Conservation (phyloP, 805 yeast species). For the Yamadazyma insecticola region DNA sequence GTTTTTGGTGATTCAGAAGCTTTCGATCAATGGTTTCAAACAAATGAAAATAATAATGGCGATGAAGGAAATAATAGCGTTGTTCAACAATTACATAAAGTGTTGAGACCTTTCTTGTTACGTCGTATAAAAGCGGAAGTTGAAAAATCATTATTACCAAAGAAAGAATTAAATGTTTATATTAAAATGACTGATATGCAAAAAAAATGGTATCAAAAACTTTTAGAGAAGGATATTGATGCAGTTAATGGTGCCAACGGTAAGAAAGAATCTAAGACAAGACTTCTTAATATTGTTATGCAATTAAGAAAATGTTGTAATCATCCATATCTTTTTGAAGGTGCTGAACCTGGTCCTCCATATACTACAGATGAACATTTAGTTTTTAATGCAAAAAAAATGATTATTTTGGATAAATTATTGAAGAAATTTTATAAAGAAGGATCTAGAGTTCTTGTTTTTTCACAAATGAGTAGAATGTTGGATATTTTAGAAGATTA, state of each 20-base stretch:
- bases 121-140: conserved; percentile 78
- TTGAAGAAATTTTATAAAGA: conserved; percentile 57
- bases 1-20: conserved; percentile 69
- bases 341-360: conserved; percentile 90
- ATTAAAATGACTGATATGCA: conserved; percentile 79
- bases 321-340: conserved; percentile 81
- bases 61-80: conserved; percentile 30
- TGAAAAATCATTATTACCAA: conserved; percentile 73
- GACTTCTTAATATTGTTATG: conserved; percentile 77
- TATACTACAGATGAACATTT: conserved; percentile 81
- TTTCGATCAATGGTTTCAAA: conserved; percentile 70
- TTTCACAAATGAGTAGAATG: conserved; percentile 81
- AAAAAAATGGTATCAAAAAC: conserved; percentile 68
- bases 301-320: conserved; percentile 81
- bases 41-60: conserved; percentile 30
- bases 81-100: conserved; percentile 69
- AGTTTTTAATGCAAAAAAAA: conserved; percentile 66
- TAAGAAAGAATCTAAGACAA: conserved; percentile 68
- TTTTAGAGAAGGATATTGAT: conserved; percentile 74
- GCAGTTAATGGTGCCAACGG: conserved; percentile 83
- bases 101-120: conserved; percentile 66
- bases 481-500: conserved; percentile 79
- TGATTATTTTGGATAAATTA: conserved; percentile 65
- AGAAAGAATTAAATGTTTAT: conserved; percentile 68
- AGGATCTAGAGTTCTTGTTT: conserved; percentile 74